Conservation (phyloP, 2,329 filamentous ascomycete species). For the Exophiala xenobiotica region DNA sequence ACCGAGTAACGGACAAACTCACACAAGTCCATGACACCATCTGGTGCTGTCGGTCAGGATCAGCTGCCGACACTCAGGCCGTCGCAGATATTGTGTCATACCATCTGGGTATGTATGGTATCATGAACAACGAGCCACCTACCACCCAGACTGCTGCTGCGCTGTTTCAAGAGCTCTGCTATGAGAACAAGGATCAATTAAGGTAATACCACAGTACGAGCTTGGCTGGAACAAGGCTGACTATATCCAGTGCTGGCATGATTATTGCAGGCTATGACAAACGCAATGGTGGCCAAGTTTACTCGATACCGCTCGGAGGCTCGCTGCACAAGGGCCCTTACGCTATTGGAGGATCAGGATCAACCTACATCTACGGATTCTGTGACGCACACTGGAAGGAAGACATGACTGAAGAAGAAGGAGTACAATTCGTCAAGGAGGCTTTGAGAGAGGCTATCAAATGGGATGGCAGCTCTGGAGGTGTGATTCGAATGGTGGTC, state of each 20-base stretch:
- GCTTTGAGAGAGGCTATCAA: constrained; percentile 93
- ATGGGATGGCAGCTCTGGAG: constrained; percentile 98
- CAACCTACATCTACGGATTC: constrained; percentile 99
- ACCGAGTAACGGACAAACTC: constrained; percentile 98
- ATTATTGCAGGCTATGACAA: constrained; percentile 99
- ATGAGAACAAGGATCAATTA: constrained; percentile 91
- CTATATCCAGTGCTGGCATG: constrained; percentile 73
- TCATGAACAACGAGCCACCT: constrained; percentile 83
- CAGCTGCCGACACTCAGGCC: constrained; percentile 94
- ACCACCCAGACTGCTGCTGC: constrained; percentile 94
- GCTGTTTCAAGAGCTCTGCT: constrained; percentile 97
- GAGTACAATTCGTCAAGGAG: constrained; percentile 88
- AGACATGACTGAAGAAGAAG: constrained; percentile 88
- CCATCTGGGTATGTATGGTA: constrained; percentile 87
- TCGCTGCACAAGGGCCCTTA: constrained; percentile 97
- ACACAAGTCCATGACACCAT: constrained; percentile 98
- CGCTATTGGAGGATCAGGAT: constrained; percentile 92
- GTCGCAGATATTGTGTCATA: constrained; percentile 98
- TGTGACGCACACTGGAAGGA: constrained; percentile 96
- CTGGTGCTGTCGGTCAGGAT: constrained; percentile 98
- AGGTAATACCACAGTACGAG: constrained; percentile 58
- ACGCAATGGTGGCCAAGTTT: constrained; percentile 92
- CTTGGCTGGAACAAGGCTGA: constrained; percentile 10
- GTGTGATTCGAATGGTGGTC: constrained; percentile 97
- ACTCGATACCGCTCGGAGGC: constrained; percentile 92